These are phyloP conservation scores for Syzygium grande DNA, from an alignment of 345 rosid genomes.

Conservation along the genomic window DNA sequence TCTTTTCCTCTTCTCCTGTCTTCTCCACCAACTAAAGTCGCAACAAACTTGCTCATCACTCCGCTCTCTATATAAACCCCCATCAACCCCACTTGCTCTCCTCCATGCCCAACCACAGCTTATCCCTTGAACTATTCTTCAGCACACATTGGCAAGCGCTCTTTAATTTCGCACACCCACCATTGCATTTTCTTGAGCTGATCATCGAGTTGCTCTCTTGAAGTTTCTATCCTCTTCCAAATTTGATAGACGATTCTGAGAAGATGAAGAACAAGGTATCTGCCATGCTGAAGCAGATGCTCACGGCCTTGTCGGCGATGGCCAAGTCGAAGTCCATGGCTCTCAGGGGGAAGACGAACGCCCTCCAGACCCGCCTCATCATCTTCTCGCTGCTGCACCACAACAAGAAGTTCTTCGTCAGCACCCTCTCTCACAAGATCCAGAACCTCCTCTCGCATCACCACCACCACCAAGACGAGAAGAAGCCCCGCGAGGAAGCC, in stretches of 20 bases:
- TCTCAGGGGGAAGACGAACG: conserved; percentile 47
- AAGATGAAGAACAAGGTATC: not conserved
- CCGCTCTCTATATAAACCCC: not conserved
- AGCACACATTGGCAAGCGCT: not conserved
- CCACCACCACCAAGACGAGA: not conserved
- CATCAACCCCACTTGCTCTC: not conserved
- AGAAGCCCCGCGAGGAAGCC: not conserved
- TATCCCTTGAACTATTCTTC: not conserved
- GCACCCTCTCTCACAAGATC: conserved; percentile 52
- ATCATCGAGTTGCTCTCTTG: not conserved
- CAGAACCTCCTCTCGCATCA: conserved; percentile 12
- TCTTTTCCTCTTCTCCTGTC: not conserved
- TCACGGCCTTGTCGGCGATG: not conserved
- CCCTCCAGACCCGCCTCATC: conserved; percentile 49
- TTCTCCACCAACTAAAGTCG: not conserved
- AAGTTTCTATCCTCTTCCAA: not conserved
- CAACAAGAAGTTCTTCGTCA: conserved; percentile 42
- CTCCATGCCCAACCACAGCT: not conserved
- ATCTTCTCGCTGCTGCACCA: conserved; percentile 48
- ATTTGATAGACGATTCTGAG: not conserved
- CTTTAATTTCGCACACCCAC: not conserved
- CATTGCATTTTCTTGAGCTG: not conserved
- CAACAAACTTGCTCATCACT: not conserved
- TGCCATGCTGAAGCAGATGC: not conserved
- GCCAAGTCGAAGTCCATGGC: conserved; percentile 36